These are phyloP conservation scores for Coprinopsis marcescibilis DNA, from an alignment of 768 basidiomycete species.

Conservation along the genomic window DNA sequence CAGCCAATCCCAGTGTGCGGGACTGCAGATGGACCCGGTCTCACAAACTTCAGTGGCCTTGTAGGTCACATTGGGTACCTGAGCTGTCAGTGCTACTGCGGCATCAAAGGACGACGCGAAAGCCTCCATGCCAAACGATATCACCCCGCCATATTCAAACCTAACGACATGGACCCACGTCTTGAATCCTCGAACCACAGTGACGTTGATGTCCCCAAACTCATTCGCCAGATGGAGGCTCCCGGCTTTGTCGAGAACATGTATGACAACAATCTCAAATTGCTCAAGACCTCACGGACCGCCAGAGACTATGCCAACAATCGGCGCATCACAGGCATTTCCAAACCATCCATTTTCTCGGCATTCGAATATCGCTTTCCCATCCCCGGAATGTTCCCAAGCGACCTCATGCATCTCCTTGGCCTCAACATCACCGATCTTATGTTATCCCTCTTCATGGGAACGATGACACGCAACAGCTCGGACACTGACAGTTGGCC, in stretches of 20 bases:
- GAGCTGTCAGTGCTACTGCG: no score
- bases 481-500: slow-evolving; percentile 18
- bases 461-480: slow-evolving; percentile 22
- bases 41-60: no score
- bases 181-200: no score
- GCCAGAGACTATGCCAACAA: slow-evolving; percentile 16
- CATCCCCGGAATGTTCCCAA: slow-evolving; percentile 28
- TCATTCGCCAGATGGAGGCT: no score
- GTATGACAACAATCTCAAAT: neutral
- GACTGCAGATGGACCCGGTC: no score
- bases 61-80: no score
- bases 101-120: no score
- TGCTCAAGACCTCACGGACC: slow-evolving; percentile 5
- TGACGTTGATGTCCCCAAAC: no score
- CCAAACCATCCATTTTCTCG: slow-evolving; percentile 29
- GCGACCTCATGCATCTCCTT: slow-evolving; percentile 38
- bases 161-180: no score
- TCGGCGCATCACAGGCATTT: slow-evolving; percentile 29
- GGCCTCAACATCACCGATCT: slow-evolving; percentile 24
- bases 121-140: no score
- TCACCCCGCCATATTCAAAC: no score
- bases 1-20: no score
- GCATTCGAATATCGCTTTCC: slow-evolving; percentile 20
- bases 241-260: slow-evolving; percentile 1
- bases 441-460: slow-evolving; percentile 31